Evolutionary conservation across 805 yeast genomes (phyloP).

Genomic region (Cyberlindnera xylosilytica): DNA sequence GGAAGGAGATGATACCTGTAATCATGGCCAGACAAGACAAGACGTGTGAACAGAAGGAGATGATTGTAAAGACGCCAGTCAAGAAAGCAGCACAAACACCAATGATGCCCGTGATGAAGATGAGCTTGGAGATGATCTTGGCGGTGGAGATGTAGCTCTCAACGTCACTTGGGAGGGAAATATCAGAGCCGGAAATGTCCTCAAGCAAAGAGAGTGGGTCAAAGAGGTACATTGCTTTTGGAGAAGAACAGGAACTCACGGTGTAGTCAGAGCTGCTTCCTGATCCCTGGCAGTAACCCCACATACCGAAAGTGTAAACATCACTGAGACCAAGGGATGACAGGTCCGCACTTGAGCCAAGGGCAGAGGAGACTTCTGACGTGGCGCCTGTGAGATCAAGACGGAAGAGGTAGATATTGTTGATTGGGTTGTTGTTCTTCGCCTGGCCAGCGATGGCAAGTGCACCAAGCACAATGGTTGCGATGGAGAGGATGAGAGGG

Average conservation of each 20-base stretch:
- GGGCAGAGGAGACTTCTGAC: conserved; percentile 2
- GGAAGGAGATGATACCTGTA: conserved; percentile 38
- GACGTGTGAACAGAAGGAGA: conserved; percentile 44
- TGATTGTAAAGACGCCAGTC: conserved; percentile 40
- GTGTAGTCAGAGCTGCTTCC: conserved; percentile 20
- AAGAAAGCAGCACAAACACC: conserved; percentile 44
- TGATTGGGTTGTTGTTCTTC: conserved; percentile 38
- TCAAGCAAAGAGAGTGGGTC: conserved; percentile 43
- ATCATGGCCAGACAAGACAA: conserved; percentile 44
- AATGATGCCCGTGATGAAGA: conserved; percentile 52
- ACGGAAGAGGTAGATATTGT: conserved; percentile 45
- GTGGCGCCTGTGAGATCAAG: conserved; percentile 36
- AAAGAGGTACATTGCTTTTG: conserved; percentile 54
- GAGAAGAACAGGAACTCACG: conserved; percentile 49
- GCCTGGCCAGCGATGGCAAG: conserved; percentile 54
- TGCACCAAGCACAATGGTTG: conserved; percentile 44
- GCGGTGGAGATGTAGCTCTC: conserved; percentile 42
- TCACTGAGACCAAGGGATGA: conserved; percentile 38
- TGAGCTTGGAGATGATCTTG: conserved; percentile 49
- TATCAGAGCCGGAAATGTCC: conserved; percentile 23
- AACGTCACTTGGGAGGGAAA: conserved; percentile 51
- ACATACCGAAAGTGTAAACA: conserved; percentile 53
- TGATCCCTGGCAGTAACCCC: conserved; percentile 59
- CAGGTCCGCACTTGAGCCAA: conserved; percentile 2
- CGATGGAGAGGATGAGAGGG: conserved; percentile 34